phyloP scores from a whole-genome alignment of 2,329 filamentous ascomycete genomes.

The Colletotrichum scovillei region DNA sequence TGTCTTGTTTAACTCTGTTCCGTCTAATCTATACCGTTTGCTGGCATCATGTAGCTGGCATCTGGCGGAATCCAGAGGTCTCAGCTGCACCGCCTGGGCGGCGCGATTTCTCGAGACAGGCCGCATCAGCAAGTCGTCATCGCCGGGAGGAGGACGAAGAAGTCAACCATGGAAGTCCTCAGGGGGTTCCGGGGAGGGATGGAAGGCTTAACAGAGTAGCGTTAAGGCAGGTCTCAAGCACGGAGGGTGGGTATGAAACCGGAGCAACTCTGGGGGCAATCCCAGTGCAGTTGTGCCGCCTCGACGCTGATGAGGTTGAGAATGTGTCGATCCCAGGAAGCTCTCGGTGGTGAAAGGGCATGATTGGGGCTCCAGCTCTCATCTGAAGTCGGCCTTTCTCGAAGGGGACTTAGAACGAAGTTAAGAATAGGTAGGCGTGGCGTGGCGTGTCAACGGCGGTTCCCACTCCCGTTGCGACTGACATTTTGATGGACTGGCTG shows the following conservation, averaged over 20 bases:
- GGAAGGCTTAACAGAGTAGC: conserved; percentile 15
- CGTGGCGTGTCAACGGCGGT: conserved; percentile 13
- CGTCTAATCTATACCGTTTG: background rate
- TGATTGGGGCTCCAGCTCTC: conserved; percentile 19
- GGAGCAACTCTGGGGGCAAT: conserved; percentile 12
- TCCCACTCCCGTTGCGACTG: background rate
- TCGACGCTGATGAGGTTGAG: background rate
- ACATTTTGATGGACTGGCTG: conserved; percentile 15
- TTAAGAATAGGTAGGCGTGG: conserved; percentile 4
- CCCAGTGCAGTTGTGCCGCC: conserved; percentile 2
- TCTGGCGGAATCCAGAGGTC: background rate
- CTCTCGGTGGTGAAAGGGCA: background rate
- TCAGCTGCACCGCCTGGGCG: background rate
- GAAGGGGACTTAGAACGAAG: conserved; percentile 1
- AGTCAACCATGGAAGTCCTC: background rate
- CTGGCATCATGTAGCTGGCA: background rate
- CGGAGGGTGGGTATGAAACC: conserved; percentile 26
- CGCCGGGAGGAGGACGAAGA: background rate
- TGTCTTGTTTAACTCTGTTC: background rate
- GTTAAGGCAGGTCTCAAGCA: conserved; percentile 24
- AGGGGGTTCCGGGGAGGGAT: conserved; percentile 16
- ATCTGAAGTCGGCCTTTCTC: conserved; percentile 23
- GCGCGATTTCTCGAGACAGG: background rate
- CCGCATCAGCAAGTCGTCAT: conserved; percentile 29
- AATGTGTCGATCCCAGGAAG: conserved; percentile 10